Conservation (phyloP, 495 filamentous ascomycete species). For the Talaromyces borbonicus region DNA sequence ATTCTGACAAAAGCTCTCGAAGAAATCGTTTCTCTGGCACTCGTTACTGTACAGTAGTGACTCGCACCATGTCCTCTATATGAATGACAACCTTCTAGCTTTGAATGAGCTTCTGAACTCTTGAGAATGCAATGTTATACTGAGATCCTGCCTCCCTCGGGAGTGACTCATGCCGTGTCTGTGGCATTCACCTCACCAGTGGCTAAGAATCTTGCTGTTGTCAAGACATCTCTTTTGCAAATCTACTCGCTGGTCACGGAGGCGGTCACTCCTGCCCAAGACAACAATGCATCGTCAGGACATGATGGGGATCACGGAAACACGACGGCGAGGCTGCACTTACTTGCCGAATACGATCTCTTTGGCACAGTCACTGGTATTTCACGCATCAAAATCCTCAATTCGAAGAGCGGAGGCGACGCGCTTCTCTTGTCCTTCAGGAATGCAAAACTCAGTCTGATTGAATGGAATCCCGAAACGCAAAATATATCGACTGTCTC, state of each 20-base stretch:
- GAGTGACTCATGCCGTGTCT: constrained; percentile 78
- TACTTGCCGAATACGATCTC: constrained; percentile 73
- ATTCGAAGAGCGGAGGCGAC: constrained; percentile 69
- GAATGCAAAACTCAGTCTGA: constrained; percentile 84
- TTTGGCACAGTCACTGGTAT: constrained; percentile 77
- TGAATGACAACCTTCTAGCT: not conserved
- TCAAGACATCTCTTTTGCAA: constrained; percentile 83
- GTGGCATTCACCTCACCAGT: constrained; percentile 67
- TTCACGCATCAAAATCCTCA: constrained; percentile 58
- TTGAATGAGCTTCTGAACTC: not conserved
- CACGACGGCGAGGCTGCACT: constrained; percentile 64
- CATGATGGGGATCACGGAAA: constrained; percentile 33
- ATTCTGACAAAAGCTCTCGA: not conserved
- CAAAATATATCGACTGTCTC: constrained; percentile 74
- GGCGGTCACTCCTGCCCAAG: constrained; percentile 10
- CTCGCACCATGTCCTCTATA: not conserved
- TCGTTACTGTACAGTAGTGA: not conserved
- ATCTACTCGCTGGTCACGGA: constrained; percentile 50
- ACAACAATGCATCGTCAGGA: constrained; percentile 34
- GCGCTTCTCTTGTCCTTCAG: constrained; percentile 74
- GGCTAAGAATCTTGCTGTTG: constrained; percentile 76
- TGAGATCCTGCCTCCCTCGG: constrained; percentile 83
- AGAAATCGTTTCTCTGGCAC: no score
- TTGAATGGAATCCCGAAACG: constrained; percentile 86
- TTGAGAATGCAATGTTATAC: constrained; percentile 69